Evolutionary conservation across 192 early-diverging fungal species (phyloP), one percentile per base, ranked within the genome.

Genomic region (Glomus cerebriforme): DNA sequence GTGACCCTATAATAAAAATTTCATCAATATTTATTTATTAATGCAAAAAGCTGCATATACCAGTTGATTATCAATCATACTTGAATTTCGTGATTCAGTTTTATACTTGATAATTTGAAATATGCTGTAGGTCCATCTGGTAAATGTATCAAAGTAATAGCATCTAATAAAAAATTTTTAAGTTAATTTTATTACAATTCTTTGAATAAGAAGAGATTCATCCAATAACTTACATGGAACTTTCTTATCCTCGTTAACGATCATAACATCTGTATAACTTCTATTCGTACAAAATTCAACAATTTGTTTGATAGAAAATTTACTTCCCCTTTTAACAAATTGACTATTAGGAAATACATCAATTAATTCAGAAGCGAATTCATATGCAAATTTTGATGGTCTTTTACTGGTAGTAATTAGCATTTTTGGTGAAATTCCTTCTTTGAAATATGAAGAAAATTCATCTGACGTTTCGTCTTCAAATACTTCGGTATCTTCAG

Each of bases 111-210:
- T 75, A 99, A 88, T 77, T 96, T 95, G 87, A 98, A 99, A 73
- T 99, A 92, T 27, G 97, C 97, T 26, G 98, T 98, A 15, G 98
- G 98, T 6, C 98, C 98, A 71, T 97, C 85, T 10, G 98, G 98
- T 64, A 99, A 88, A 84, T 99, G 98, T 64, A 99, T 93, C 70
- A 98, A 68, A 2, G 96, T 98, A 34, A 98, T 77, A 17, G 94
- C 93, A 79, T 95, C 92, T 31, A 77, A 29, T 45, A 69, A 64
- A 35, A 82, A 73, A 47, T 59, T 35, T 15, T 27, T 79, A 26
- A 39, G 7, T 7, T 58, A n/a, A 72, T 13, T 7, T 31, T 45
- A 27, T 19, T 31, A 37, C 37, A 75, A 65, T 59, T 29, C 27
- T 17, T n/a, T n/a, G 8, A 71, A 27, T 9, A 82, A 31, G 10